phyloP scores from a whole-genome alignment of 768 basidiomycete species.

The Suillus subluteus region DNA sequence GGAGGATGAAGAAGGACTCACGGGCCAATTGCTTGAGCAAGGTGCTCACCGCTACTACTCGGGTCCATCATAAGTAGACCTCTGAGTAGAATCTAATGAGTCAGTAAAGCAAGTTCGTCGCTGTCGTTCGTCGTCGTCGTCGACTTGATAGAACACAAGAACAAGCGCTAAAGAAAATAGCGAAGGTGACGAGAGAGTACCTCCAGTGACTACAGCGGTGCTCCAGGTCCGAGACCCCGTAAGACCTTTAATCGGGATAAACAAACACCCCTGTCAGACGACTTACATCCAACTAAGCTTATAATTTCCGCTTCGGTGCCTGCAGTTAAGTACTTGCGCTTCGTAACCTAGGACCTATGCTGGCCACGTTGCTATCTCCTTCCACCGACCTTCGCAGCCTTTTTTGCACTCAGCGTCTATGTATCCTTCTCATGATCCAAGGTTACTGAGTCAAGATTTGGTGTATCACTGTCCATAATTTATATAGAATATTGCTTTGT shows the following conservation, averaged over 20 bases:
- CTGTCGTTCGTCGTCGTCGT: background rate
- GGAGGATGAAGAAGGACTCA: slow-evolving; percentile 23
- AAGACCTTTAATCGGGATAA: background rate
- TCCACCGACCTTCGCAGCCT: background rate
- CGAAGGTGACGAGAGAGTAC: slow-evolving; percentile 3
- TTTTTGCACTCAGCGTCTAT: background rate
- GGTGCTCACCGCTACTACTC: slow-evolving; percentile 4
- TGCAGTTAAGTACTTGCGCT: background rate
- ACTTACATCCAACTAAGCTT: slow-evolving; percentile 1
- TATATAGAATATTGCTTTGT: background rate
- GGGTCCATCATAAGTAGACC: background rate
- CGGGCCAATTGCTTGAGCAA: slow-evolving; percentile 27
- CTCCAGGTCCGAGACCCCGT: slow-evolving; percentile 8
- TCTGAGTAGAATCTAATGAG: background rate
- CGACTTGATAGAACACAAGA: background rate
- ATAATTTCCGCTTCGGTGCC: slow-evolving; percentile 8
- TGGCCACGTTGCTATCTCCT: background rate
- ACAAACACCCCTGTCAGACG: slow-evolving; percentile 3
- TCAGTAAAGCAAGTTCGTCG: background rate
- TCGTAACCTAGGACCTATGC: background rate
- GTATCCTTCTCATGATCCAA: background rate
- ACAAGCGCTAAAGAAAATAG: slow-evolving; percentile 10
- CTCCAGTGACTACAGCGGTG: background rate
- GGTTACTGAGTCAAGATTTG: background rate
- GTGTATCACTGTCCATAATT: background rate